Percentiles rank a stretch among this genome's conserved stretches.
Evolutionary conservation across 2,329 filamentous ascomycete genomes (phyloP).

Genomic region (Aureobasidium sp.): DNA sequence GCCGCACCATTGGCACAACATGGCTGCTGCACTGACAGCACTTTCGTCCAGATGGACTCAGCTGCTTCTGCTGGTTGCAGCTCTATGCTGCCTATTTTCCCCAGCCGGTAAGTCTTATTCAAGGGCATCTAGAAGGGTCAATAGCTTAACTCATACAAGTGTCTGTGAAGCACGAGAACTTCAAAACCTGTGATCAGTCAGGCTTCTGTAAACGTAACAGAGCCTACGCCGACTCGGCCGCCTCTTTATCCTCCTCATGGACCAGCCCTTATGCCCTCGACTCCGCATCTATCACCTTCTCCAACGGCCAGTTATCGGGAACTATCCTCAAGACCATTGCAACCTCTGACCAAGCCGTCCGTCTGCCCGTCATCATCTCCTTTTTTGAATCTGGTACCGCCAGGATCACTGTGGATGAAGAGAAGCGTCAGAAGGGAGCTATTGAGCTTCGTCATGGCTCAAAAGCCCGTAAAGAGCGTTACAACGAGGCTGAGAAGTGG

Average conservation of each 20-base stretch:
- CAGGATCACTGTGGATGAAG: slow-evolving; percentile 83
- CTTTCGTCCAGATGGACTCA: slow-evolving; percentile 56
- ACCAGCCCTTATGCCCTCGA: slow-evolving; percentile 71
- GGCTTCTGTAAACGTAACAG: slow-evolving; percentile 97
- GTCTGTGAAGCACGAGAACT: slow-evolving; percentile 88
- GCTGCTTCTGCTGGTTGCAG: slow-evolving; percentile 50
- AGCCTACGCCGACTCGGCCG: slow-evolving; percentile 71
- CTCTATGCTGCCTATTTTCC: slow-evolving; percentile 52
- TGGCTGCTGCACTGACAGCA: slow-evolving; percentile 15
- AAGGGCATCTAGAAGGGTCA: too few relatives aligned
- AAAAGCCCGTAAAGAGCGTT: slow-evolving; percentile 78
- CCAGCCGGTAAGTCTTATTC: slow-evolving; percentile 51
- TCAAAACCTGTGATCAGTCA: slow-evolving; percentile 92
- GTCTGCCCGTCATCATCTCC: slow-evolving; percentile 73
- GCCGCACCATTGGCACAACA: not conserved
- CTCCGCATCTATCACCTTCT: slow-evolving; percentile 63
- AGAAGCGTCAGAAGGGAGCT: slow-evolving; percentile 78
- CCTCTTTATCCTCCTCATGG: slow-evolving; percentile 57
- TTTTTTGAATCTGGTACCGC: slow-evolving; percentile 87
- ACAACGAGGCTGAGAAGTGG: slow-evolving; percentile 86
- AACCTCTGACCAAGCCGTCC: slow-evolving; percentile 57
- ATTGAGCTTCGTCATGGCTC: slow-evolving; percentile 83
- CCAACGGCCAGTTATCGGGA: slow-evolving; percentile 71
- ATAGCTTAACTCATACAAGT: slow-evolving; percentile 31
- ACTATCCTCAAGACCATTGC: slow-evolving; percentile 72